Evolutionary conservation across 2,329 filamentous ascomycete genomes (phyloP), one percentile per base, ranked within the genome.

Genomic region (Macrophomina pseudophaseolina): DNA sequence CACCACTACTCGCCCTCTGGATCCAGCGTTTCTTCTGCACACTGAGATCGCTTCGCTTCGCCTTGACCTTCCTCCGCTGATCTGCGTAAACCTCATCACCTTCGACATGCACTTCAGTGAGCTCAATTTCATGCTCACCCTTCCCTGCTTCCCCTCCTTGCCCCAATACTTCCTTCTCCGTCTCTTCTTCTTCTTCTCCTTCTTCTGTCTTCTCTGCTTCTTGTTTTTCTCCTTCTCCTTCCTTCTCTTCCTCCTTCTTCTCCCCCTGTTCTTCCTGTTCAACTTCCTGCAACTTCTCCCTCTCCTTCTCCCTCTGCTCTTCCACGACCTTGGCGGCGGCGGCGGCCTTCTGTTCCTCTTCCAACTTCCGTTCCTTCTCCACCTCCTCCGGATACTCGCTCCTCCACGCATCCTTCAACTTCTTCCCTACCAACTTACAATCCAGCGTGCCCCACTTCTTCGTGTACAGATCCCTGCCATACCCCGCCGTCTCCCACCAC

Each of bases 361-460:
- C 28, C 38, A 28, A 28, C n/a, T 52, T 18, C 32, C 33, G 38
- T n/a, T 64, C 32, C 48, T 23, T 8, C 44, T 30, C 18, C 46
- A 35, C 9, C 28, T 35, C 40, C 8, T 48, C 51, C n/a, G 63
- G 51, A 63, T 69, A 67, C 54, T 69, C 64, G 23, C 49, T 52
- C 32, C 33, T 48, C 68, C 68, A 69, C 12, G 30, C 52, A 64
- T 68, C 67, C 42, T 38, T 48, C 53, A 69, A 18, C 6, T 18
- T 8, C 5, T 23, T 23, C 9, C 42, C 54, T 0, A 9, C 9
- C 28, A 64, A 3, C n/a, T 54, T 51, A 18, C 68, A 69, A 16
- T 69, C 64, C 30, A 67, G 16, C 9, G 68, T 68, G 16, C 67
- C 67, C 68, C 68, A 69, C 35, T 69, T 69, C 62, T 67, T 67